Percentiles rank a stretch among this genome's conserved stretches.
Evolutionary conservation across 2,329 filamentous ascomycete genomes (phyloP).

Genomic region (Fusarium abutilonis): DNA sequence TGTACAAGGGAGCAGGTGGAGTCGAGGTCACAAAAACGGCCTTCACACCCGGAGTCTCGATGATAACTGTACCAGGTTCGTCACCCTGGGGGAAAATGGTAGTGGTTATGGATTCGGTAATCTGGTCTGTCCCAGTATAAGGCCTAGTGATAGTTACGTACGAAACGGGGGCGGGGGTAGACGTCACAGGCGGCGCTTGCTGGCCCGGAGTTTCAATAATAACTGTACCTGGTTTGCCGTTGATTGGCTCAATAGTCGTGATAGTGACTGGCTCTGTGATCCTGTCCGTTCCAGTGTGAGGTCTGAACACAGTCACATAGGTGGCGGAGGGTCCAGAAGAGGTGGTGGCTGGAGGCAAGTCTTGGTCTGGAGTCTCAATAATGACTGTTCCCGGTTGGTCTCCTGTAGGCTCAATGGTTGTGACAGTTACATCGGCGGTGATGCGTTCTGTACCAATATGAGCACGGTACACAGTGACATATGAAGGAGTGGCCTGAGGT

Average conservation of each 20-base stretch:
- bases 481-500: slow-evolving; percentile 11
- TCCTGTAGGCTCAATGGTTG: slow-evolving; percentile 18
- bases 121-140: slow-evolving; percentile 16
- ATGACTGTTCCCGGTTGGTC: slow-evolving; percentile 29
- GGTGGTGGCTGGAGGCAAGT: slow-evolving; percentile 23
- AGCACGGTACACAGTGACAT: slow-evolving; percentile 29
- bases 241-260: slow-evolving; percentile 22
- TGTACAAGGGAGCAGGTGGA: slow-evolving; percentile 11
- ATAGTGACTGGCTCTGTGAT: slow-evolving; percentile 25
- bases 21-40: slow-evolving; percentile 18
- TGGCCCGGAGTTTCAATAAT: slow-evolving; percentile 31
- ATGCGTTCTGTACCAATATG: slow-evolving; percentile 22
- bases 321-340: slow-evolving; percentile 16
- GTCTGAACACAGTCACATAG: slow-evolving; percentile 28
- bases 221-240: slow-evolving; percentile 27
- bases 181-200: slow-evolving; percentile 22
- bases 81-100: slow-evolving; percentile 4
- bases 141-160: slow-evolving; percentile 28
- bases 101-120: slow-evolving; percentile 14
- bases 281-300: slow-evolving; percentile 13
- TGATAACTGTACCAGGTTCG: slow-evolving; percentile 30
- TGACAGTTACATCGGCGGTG: slow-evolving; percentile 18
- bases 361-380: slow-evolving; percentile 24
- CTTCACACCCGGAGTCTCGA: slow-evolving; percentile 29
- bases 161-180: slow-evolving; percentile 12